These are phyloP conservation scores for Suillus brevipes DNA, from an alignment of 768 basidiomycete species.

Conservation along the genomic window DNA sequence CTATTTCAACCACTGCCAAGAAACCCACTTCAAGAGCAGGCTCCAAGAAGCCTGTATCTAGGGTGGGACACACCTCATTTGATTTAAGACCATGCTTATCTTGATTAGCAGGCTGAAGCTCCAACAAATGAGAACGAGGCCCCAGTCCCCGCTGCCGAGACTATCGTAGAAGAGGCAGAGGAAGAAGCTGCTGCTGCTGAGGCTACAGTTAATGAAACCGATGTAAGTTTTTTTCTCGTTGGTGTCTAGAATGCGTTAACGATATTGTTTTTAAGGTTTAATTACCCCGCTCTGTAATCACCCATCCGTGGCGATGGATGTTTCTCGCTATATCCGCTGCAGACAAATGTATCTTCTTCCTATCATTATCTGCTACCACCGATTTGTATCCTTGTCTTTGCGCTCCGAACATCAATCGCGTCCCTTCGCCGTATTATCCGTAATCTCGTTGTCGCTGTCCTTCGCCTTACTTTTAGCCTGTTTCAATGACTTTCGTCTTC, in stretches of 20 bases:
- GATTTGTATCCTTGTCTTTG: slow-evolving; percentile 25
- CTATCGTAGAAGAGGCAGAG: slow-evolving; percentile 60
- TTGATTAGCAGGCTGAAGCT: slow-evolving; percentile 32
- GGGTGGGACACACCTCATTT: slow-evolving; percentile 37
- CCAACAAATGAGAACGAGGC: slow-evolving; percentile 39
- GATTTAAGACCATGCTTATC: background rate
- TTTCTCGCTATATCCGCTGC: slow-evolving; percentile 18
- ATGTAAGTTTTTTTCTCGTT: slow-evolving; percentile 16
- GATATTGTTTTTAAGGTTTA: slow-evolving; percentile 19
- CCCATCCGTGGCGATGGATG: slow-evolving; percentile 16
- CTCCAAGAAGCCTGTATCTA: slow-evolving; percentile 66
- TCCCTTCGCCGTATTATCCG: slow-evolving; percentile 21
- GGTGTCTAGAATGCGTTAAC: slow-evolving; percentile 3
- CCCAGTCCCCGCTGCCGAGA: slow-evolving; percentile 41
- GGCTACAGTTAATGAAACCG: slow-evolving; percentile 31
- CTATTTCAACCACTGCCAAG: slow-evolving; percentile 43
- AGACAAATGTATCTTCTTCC: slow-evolving; percentile 33
- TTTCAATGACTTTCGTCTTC: slow-evolving; percentile 18
- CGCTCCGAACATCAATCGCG: slow-evolving; percentile 3
- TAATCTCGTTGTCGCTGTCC: slow-evolving; percentile 16
- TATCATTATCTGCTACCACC: slow-evolving; percentile 36
- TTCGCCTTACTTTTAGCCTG: slow-evolving; percentile 23
- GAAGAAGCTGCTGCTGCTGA: slow-evolving; percentile 42
- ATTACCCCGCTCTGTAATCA: slow-evolving; percentile 16
- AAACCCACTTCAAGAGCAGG: slow-evolving; percentile 60